phyloP scores from a whole-genome alignment of 2,329 filamentous ascomycete species.

The Diaporthe sp. region DNA sequence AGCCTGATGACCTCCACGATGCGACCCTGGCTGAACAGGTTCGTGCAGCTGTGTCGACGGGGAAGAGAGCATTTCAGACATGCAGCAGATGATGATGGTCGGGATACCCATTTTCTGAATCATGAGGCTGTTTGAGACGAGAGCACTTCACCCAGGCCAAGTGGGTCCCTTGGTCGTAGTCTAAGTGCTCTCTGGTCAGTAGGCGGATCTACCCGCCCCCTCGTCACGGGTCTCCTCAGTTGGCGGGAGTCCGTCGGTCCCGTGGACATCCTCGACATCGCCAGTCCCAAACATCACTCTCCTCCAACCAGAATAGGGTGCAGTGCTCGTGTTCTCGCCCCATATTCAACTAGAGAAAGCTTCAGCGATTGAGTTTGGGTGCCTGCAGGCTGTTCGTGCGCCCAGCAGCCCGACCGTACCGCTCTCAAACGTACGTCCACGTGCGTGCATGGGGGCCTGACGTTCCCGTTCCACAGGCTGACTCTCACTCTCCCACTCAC shows the following conservation, averaged over 20 bases:
- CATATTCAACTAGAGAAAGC: neutral
- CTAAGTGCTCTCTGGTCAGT: conserved; percentile 6
- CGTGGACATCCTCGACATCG: conserved; percentile 6
- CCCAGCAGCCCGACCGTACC: neutral
- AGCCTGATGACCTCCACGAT: neutral
- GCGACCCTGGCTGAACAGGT: neutral
- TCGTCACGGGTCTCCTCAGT: conserved; percentile 22
- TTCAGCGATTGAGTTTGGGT: conserved; percentile 13
- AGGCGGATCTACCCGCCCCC: conserved; percentile 30
- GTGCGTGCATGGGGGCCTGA: conserved; percentile 14
- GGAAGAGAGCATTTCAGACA: neutral
- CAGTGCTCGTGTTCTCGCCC: neutral
- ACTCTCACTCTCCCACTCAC: neutral
- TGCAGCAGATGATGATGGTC: conserved; percentile 6
- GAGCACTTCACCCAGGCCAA: neutral
- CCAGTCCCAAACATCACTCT: neutral
- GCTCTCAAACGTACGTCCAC: neutral
- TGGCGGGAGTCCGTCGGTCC: neutral
- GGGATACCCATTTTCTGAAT: neutral
- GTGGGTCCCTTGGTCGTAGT: conserved; percentile 8
- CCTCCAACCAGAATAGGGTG: neutral
- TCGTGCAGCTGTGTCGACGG: neutral
- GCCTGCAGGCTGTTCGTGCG: neutral
- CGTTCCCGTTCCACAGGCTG: conserved; percentile 30
- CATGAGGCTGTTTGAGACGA: conserved; percentile 15